Base-by-base conservation (phyloP, 2,329 filamentous ascomycete species). In the Pestalotiopsis sp. region DNA sequence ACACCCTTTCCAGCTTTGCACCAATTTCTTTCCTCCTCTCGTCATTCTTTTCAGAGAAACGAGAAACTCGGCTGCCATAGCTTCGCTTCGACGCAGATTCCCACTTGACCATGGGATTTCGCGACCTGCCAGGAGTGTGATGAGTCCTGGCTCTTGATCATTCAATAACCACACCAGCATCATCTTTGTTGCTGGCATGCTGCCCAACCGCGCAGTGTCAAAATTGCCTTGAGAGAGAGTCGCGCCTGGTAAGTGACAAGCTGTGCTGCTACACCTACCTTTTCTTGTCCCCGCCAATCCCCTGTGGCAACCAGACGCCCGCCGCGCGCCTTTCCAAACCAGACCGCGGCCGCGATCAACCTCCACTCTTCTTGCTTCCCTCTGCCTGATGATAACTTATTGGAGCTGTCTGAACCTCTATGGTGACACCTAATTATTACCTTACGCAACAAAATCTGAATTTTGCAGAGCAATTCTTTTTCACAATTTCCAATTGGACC, bases 361-460 rank as follows among this genome's bases (percentile, higher is more conserved):
- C 9, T 52, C 45, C 45, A 17, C 17, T 14, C 45, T n/a, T 52
- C 11, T 13, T 17, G 12, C 12, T 52, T 52, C 14, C 20, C 45
- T 39, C n/a, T 62, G 17, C 36, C 25, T 86, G 85, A 86, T 86
- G 84, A 83, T 74, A 73, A 76, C 72, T 84, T 92, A 93, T 93
- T 93, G 91, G 91, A 93, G 91, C 91, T 93, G 90, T 93, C 91
- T 90, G 82, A 87, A 81, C 87, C 84, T 79, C 79, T 78, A 82
- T 91, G 89, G 85, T 87, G 90, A 92, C 84, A 85, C 83, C 78
- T 78, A 76, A 80, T 62, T 81, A 79, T 84, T 82, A 82, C 81
- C 80, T 87, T 90, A 90, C 88, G 88, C 86, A 83, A 87, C 81
- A 79, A 72, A 77, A 78, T 78, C 82, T 84, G 74, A 63, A 58